Evolutionary conservation across 148 eudicot species (phyloP).

Genomic region (Drosera capensis): DNA sequence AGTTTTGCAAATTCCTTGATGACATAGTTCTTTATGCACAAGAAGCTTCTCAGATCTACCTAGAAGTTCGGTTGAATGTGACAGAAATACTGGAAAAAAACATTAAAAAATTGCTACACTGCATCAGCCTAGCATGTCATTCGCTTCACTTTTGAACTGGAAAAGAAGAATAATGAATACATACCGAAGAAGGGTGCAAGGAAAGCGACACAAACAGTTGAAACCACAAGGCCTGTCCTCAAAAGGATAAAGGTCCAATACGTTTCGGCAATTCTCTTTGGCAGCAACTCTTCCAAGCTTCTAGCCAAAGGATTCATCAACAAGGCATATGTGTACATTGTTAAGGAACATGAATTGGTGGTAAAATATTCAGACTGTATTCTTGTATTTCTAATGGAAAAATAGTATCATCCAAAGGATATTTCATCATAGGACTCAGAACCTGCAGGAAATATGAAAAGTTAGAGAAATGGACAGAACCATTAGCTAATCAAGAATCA

Average conservation of each 20-base stretch:
- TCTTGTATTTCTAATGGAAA: not conserved
- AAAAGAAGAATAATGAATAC: not conserved
- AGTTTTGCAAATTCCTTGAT: no score
- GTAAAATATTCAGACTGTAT: not conserved
- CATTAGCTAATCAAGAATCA: no score
- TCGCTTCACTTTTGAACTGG: no score
- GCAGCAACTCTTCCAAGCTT: constrained; percentile 62
- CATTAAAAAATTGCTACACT: not conserved
- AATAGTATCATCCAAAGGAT: constrained; percentile 24
- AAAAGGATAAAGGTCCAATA: constrained; percentile 37
- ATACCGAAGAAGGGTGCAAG: constrained; percentile 61
- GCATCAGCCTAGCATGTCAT: not conserved
- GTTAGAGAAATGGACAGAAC: not conserved
- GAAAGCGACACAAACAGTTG: constrained; percentile 55
- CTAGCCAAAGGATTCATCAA: constrained; percentile 67
- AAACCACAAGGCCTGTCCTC: constrained; percentile 43
- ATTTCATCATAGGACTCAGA: constrained; percentile 60
- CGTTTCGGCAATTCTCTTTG: constrained; percentile 23
- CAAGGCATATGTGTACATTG: constrained; percentile 34
- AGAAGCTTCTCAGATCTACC: no score
- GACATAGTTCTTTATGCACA: no score
- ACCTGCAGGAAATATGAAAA: constrained; percentile 26
- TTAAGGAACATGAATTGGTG: constrained; percentile 17
- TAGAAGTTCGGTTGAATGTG: no score
- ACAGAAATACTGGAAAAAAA: no score